Evolutionary conservation across 2,329 filamentous ascomycete genomes (phyloP).

Genomic region (Nigrograna mackinnonii): DNA sequence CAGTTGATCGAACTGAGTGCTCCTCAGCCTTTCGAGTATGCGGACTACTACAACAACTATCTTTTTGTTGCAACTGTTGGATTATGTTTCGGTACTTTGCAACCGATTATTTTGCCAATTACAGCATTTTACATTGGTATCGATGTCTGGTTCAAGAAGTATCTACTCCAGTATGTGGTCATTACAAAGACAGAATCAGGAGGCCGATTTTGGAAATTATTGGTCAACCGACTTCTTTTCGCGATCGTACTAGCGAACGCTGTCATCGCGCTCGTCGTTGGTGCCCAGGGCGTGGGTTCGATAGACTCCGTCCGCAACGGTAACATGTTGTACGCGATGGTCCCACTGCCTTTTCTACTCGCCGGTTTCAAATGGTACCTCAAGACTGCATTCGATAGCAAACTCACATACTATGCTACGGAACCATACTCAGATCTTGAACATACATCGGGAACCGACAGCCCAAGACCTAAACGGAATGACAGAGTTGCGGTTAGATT

Average conservation of each 20-base stretch:
- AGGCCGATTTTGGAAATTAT: slow-evolving; percentile 84
- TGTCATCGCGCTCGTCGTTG: slow-evolving; percentile 76
- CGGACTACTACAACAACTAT: slow-evolving; percentile 97
- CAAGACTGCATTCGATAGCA: slow-evolving; percentile 71
- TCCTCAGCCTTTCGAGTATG: slow-evolving; percentile 89
- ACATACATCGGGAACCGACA: slow-evolving; percentile 46
- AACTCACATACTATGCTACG: slow-evolving; percentile 78
- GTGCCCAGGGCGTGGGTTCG: slow-evolving; percentile 61
- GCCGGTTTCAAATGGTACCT: slow-evolving; percentile 86
- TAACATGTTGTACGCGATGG: slow-evolving; percentile 67
- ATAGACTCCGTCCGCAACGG: slow-evolving; percentile 43
- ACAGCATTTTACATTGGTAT: slow-evolving; percentile 86
- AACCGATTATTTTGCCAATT: slow-evolving; percentile 84
- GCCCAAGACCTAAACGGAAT: slow-evolving; percentile 33
- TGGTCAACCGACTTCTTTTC: slow-evolving; percentile 92
- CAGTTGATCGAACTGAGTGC: slow-evolving; percentile 92
- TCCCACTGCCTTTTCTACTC: slow-evolving; percentile 78
- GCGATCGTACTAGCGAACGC: slow-evolving; percentile 76
- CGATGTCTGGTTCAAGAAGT: slow-evolving; percentile 91
- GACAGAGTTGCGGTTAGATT: slow-evolving; percentile 77
- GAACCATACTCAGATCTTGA: slow-evolving; percentile 53
- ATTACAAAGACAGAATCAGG: slow-evolving; percentile 96
- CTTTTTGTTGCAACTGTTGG: slow-evolving; percentile 89
- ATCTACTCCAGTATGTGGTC: slow-evolving; percentile 81
- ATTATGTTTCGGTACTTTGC: slow-evolving; percentile 79